These are phyloP conservation scores for Aristolochia fimbriata DNA, from an alignment of 164 flowering plant species.

Conservation along the genomic window DNA sequence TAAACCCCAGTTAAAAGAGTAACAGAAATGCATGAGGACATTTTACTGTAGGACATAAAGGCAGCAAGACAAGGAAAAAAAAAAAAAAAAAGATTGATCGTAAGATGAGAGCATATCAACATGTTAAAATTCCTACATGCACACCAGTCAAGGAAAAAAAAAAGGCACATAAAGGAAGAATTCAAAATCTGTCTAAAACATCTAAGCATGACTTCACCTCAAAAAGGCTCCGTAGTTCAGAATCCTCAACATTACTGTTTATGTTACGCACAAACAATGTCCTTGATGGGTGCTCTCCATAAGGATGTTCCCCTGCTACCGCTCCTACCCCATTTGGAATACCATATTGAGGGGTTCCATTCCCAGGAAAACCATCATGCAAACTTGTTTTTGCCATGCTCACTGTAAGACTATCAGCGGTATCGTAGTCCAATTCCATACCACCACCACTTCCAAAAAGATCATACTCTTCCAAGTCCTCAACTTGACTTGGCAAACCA, in stretches of 20 bases:
- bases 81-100: too few relatives aligned
- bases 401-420: constrained; percentile 40
- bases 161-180: too few relatives aligned
- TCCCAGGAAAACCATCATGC: constrained; percentile 44
- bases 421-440: constrained; percentile 71
- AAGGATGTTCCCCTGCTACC: constrained; percentile 95
- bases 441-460: constrained; percentile 95
- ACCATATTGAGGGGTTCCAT: constrained; percentile 40
- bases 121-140: too few relatives aligned
- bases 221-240: constrained; percentile 73
- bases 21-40: too few relatives aligned
- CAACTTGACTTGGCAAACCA: constrained; percentile 60
- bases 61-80: too few relatives aligned
- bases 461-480: constrained; percentile 82
- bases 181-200: not conserved
- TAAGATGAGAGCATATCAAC: too few relatives aligned
- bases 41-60: too few relatives aligned
- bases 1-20: too few relatives aligned
- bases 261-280: constrained; percentile 95
- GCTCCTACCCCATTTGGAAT: constrained; percentile 63
- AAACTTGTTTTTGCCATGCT: constrained; percentile 41
- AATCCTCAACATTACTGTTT: constrained; percentile 95
- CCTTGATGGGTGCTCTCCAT: constrained; percentile 98
- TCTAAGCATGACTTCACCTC: constrained; percentile 46
- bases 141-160: too few relatives aligned